Base-by-base conservation (phyloP, 148 eudicot genomes). In the Rhododendron griersonianum region DNA sequence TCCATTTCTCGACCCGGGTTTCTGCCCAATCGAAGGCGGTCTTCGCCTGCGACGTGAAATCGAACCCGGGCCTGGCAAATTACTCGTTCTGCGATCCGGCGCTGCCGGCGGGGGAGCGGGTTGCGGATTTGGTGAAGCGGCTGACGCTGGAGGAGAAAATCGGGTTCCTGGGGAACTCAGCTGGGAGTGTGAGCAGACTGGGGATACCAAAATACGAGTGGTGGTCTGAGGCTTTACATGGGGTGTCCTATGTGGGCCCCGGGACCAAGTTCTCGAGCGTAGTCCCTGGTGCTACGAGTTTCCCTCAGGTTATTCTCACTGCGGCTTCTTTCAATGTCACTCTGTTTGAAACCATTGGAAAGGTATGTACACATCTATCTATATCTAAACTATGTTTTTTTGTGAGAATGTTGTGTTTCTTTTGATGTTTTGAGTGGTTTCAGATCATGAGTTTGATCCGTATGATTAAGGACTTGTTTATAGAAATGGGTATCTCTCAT, bases 231-330 rank as follows among this genome's bases (percentile, higher is more conserved):
- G 91, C 89, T 79, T 78, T 89, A 23, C 91, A 89, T 51, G 91
- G 91, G 3, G 91, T 89, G 5, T 87, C 91, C 8, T 21, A 82
- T 57, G 83, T 75, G 13, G 91, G 89, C 0, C 82, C 71, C 1
- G 91, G 89, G 13, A 80, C 86, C 0, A 50, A 25, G 28, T 89
- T 89, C 39, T 44, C 87, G 2, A 11, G 21, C 11, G 1, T 25
- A 13, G 80, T 89, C 1, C 87, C 84, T 3, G 87, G 74, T 35
- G 98, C 98, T 2, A 93, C 98, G 5, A 93, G 93, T 88, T 93
- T 91, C 48, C 98, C 98, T 55, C 93, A 90, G 89, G 91, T 93
- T 28, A 94, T 94, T 74, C 89, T 90, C 69, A 89, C 95, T 1
- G 95, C 95, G 11, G 87, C 98, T 41, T 91, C 95, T 1, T 93